Conservation (phyloP, 192 early-diverging fungal species). For the Fimicolochytrium jonesii region DNA sequence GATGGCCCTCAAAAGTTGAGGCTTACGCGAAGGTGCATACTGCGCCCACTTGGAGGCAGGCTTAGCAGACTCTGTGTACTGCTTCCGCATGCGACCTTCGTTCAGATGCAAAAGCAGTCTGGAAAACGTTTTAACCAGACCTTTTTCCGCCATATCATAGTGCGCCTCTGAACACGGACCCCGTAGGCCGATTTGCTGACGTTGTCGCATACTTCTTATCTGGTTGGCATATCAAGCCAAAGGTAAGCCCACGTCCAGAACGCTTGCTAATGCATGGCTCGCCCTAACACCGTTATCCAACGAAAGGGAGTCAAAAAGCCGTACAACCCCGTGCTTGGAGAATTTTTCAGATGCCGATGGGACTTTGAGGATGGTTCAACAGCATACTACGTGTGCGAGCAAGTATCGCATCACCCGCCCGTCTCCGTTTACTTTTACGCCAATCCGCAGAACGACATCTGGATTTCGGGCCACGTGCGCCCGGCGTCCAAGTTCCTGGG, state of each 20-base stretch:
- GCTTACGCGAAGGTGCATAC: no score
- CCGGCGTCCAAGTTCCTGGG: conserved; percentile 87
- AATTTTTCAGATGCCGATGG: conserved; percentile 83
- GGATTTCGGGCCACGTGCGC: conserved; percentile 73
- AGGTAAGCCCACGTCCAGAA: no score
- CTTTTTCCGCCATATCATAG: no score
- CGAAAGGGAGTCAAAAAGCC: conserved; percentile 92
- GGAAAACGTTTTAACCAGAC: no score
- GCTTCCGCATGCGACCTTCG: no score
- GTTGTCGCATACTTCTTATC: conserved; percentile 84
- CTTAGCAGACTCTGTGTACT: no score
- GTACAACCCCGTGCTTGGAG: conserved; percentile 92
- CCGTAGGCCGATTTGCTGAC: conserved; percentile 71
- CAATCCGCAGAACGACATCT: conserved; percentile 74
- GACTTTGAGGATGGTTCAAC: conserved; percentile 26
- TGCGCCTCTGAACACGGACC: conserved; percentile 62
- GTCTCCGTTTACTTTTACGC: conserved; percentile 71
- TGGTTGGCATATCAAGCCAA: conserved; percentile 90
- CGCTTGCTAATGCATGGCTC: no score
- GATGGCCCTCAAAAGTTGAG: no score
- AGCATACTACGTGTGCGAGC: conserved; percentile 74
- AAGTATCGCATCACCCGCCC: conserved; percentile 94
- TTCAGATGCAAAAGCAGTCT: no score
- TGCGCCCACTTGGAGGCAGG: no score
- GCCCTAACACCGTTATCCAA: no score